These are phyloP conservation scores for Fusarium stilboides DNA, from an alignment of 2,329 filamentous ascomycete species.

Conservation along the genomic window DNA sequence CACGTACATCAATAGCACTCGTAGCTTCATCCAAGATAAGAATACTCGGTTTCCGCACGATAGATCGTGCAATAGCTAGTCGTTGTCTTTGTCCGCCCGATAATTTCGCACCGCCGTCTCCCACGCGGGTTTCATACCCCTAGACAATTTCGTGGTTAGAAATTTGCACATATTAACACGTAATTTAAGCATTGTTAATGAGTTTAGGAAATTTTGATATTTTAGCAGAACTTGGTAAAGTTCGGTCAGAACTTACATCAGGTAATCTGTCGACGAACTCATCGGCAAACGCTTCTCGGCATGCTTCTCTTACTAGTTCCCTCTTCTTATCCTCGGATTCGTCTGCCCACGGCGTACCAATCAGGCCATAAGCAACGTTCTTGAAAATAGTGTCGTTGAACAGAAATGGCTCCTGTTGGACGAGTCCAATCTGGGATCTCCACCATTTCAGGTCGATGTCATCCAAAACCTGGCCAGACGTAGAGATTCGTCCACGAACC, in stretches of 20 bases:
- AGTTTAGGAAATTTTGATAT: too few relatives aligned
- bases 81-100: conserved; percentile 91
- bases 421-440: conserved; percentile 74
- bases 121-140: conserved; percentile 83
- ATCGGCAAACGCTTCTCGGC: conserved; percentile 77
- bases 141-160: conserved; percentile 50
- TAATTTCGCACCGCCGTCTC: conserved; percentile 81
- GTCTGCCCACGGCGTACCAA: conserved; percentile 67
- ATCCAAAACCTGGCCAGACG: conserved; percentile 68
- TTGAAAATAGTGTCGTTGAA: conserved; percentile 76
- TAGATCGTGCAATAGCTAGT: conserved; percentile 82
- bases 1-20: conserved; percentile 71
- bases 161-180: conserved; percentile 22
- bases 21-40: conserved; percentile 85
- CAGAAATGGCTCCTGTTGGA: conserved; percentile 78
- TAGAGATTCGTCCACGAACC: conserved; percentile 64
- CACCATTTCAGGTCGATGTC: conserved; percentile 75
- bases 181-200: not conserved
- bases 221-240: too few relatives aligned
- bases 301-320: conserved; percentile 74
- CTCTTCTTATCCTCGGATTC: conserved; percentile 69
- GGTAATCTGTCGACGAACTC: conserved; percentile 78
- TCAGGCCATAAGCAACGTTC: conserved; percentile 74
- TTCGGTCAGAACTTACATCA: conserved; percentile 55
- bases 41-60: conserved; percentile 79